Base-by-base conservation (phyloP, 495 filamentous ascomycete species). In the Annulohypoxylon bovei region DNA sequence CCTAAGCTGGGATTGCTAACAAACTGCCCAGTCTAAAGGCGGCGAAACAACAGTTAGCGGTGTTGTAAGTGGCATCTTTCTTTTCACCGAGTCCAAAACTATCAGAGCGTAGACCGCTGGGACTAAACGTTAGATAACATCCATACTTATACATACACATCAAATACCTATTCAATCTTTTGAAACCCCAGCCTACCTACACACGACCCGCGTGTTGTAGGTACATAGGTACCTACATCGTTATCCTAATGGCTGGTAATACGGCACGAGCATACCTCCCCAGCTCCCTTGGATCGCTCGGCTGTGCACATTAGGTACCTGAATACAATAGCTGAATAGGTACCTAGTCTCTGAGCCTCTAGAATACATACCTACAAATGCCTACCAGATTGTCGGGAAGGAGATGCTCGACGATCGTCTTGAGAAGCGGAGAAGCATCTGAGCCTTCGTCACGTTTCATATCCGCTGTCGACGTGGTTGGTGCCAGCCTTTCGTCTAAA, bases 81-180 rank as follows among this genome's bases (percentile, higher is more conserved):
- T 49, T 23, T 57, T 46, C 53, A 63, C 69, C 58, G 69, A 67
- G 58, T 67, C 57, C 3, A 49, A 44, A 49, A 66, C 57, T 63
- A 27, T 9, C 55, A 33, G 49, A 53, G 49, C 20, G 27, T 53
- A 53, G 49, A 53, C 49, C 25, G 28, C 14, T 30, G 28, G 9
- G 49, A 14, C 49, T 18, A 7, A 14, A 33, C 23, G 49, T 27
- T 65, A 42, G 37, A 22, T 7, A 42, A 16, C 8, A 18, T 33
- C 7, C n/a, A n/a, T n/a, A n/a, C n/a, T n/a, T n/a, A n/a, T n/a
- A n/a, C n/a, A n/a, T n/a, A n/a, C n/a, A n/a, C n/a, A n/a, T n/a
- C n/a, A n/a, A n/a, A n/a, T n/a, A n/a, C n/a, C n/a, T n/a, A n/a
- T 30, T 30, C 25, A 16, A 44, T 7, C 30, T 32, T 12, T 42